These are phyloP conservation scores for Sicyos edulis DNA, from an alignment of 306 rosid genomes.

Conservation along the genomic window DNA sequence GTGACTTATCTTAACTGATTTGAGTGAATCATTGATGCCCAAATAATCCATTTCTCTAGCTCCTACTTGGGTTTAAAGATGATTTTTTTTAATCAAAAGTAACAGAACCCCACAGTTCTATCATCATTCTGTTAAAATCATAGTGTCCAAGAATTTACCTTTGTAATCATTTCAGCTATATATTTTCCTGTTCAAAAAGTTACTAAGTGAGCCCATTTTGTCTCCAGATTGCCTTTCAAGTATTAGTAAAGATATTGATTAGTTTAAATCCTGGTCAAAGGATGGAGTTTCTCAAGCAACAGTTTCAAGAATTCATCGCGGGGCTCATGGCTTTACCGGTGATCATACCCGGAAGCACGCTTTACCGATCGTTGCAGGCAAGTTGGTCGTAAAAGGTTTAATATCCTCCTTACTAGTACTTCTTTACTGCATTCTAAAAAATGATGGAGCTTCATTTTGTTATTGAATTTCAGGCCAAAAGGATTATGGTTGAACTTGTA, in stretches of 20 bases:
- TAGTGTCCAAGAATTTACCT: constrained; percentile 41
- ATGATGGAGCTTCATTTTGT: background rate
- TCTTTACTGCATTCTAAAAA: background rate
- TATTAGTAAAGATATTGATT: constrained; percentile 77
- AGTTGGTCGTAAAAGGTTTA: constrained; percentile 21
- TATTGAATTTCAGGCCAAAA: constrained; percentile 70
- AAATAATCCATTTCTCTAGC: constrained; percentile 32
- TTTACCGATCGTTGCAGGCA: constrained; percentile 76
- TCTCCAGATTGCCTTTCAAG: constrained; percentile 81
- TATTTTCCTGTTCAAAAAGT: constrained; percentile 34
- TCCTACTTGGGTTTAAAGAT: constrained; percentile 43
- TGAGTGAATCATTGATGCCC: constrained; percentile 31
- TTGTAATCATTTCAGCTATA: constrained; percentile 28
- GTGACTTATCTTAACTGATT: constrained; percentile 20
- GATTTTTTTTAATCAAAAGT: constrained; percentile 5
- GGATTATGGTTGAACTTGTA: constrained; percentile 70
- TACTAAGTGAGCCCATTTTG: constrained; percentile 32
- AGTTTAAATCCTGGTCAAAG: constrained; percentile 74
- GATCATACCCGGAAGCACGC: constrained; percentile 78
- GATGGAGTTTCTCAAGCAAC: constrained; percentile 68
- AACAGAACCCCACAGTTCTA: constrained; percentile 31
- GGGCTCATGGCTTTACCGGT: constrained; percentile 90
- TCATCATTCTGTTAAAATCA: constrained; percentile 45
- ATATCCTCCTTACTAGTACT: constrained; percentile 8
- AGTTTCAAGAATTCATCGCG: constrained; percentile 79